Evolutionary conservation across 1,284 basidiomycete genomes (phyloP), one percentile per base, ranked within the genome.

Genomic region (Ceratobasidium sp.): DNA sequence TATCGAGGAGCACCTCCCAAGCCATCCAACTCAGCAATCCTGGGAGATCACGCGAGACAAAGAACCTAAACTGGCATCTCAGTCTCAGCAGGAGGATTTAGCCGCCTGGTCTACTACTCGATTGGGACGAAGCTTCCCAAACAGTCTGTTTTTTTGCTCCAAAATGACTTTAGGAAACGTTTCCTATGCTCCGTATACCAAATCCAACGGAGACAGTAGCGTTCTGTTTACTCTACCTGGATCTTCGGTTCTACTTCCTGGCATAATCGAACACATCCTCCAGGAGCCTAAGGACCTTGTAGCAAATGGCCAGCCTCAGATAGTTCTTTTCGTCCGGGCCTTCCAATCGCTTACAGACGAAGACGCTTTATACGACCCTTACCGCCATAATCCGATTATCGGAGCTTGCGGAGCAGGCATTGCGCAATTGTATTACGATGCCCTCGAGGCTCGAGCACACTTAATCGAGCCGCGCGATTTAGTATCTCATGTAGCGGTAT

Each of bases 391-490:
- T 33, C 28, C 53, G 3, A 56, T 56, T 14, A 56, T 56, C 16
- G 53, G 53, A n/a, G 28, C 16, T 18, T 1, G n/a, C 12, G 53
- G 53, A 33, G 53, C 53, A 3, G 53, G 23, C 1, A 56, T 56
- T 5, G 53, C 53, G 8, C 21, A 56, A 14, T 12, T 56, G 16
- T 56, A 33, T n/a, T 56, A 56, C 14, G 28, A 56, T 14, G 28
- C 30, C 3, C 28, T 56, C 16, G 23, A 56, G 33, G 53, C 3
- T 1, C 3, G 2, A 18, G 14, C 28, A 28, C 12, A 58, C 30
- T 11, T 58, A 7, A 58, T 58, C n/a, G 54, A 58, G n/a, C 54
- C 54, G 9, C 6, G 54, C 16, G 30, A 58, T n/a, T 11, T 58
- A n/a, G 16, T 58, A 9, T 14, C 54, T 33, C 54, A 58, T 16